Percentiles rank a stretch among this genome's conserved stretches.
Evolutionary conservation across 1,284 basidiomycete genomes (phyloP).

Genomic region (Cryptococcus jaspeensis): DNA sequence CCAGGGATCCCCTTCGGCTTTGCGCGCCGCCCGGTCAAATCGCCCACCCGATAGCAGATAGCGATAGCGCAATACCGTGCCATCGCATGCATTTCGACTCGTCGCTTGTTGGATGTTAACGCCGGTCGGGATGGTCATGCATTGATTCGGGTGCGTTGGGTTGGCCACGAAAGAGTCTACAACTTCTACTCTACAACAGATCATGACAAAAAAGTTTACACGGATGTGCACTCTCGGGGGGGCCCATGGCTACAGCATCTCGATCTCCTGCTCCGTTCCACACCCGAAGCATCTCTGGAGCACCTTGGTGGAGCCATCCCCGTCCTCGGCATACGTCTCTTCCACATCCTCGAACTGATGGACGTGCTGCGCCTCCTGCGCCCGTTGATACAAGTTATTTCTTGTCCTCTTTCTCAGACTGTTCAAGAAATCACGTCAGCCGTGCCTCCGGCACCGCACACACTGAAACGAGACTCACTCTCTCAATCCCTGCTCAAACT

Average conservation of each 20-base stretch:
- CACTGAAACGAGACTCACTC: constrained; percentile 54
- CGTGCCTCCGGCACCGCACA: not conserved
- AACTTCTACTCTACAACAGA: no score
- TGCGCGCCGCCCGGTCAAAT: no score
- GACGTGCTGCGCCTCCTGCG: constrained; percentile 80
- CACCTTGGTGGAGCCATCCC: constrained; percentile 24
- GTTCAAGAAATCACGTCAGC: not conserved
- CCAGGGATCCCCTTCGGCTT: no score
- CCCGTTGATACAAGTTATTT: constrained; percentile 83
- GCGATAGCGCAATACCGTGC: no score
- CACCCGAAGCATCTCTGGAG: constrained; percentile 76
- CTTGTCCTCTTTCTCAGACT: constrained; percentile 74
- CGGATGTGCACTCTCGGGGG: no score
- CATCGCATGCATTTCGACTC: no score
- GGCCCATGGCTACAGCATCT: constrained; percentile 60
- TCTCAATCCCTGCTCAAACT: constrained; percentile 81
- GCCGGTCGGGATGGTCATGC: no score
- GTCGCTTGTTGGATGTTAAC: no score
- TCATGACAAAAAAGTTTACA: no score
- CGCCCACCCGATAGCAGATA: no score
- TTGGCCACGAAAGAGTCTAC: no score
- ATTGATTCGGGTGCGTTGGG: no score
- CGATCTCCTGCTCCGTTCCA: constrained; percentile 82
- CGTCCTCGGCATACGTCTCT: constrained; percentile 55
- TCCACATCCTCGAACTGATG: constrained; percentile 72